Base-by-base conservation (phyloP, 306 rosid species). In the Prunus salicina region DNA sequence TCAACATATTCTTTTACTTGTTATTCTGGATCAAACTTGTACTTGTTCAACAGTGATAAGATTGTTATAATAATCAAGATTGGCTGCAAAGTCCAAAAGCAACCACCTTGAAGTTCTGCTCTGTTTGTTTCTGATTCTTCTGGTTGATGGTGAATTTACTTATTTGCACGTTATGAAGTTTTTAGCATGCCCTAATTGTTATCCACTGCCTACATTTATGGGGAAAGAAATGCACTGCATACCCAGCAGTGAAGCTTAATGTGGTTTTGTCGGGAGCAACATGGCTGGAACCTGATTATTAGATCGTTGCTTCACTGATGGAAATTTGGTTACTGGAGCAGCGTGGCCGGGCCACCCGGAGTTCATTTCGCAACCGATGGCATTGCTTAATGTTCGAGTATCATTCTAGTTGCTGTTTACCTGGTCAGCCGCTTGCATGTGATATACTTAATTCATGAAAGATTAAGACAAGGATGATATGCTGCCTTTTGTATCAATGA, bases 201-300 rank as follows among this genome's bases (percentile, higher is more conserved):
- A 74, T 25, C n/a, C 27, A 22, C 45, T 67, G 46, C 34, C 24
- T 72, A 24, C 74, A 13, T 14, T 68, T 49, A 32, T 55, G 90
- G 97, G 98, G 97, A 70, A 90, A 83, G 84, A 90, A 87, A 79
- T 95, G 97, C 38, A 92, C 98, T 27, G 98, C 97, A 13, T 84
- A 92, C 82, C 97, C 96, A 12, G 89, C 89, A 0, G 96, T 86
- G 81, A 92, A 88, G 86, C 92, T 95, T 63, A 81, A 90, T 41
- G 92, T 95, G 62, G 89, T 85, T 53, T 71, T 92, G 16, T 3
- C 87, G 19, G 96, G 96, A 38, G 97, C 90, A 20, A 84, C 87
- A 34, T 95, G 97, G 97, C 43, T 87, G 85, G 98, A 95, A 82
- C 97, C 97, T 4, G 83, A 89, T 18, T 92, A 51, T 18, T 92